Conservation (phyloP, 2,329 filamentous ascomycete genomes). For the Sporothrix curviconia region DNA sequence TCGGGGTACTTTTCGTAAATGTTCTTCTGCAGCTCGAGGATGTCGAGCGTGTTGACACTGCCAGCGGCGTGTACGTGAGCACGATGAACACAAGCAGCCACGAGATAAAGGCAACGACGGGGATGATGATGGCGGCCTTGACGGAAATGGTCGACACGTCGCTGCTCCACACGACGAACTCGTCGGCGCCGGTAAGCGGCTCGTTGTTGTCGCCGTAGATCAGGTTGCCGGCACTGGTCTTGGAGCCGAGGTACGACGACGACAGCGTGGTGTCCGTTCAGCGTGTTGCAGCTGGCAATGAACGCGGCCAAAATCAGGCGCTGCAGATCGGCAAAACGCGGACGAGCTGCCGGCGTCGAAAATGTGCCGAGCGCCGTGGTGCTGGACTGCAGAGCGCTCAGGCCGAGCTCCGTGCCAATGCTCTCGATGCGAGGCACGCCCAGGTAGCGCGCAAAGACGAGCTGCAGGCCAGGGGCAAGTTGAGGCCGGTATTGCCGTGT, state of each 20-base stretch:
- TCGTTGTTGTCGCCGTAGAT: slow-evolving; percentile 19
- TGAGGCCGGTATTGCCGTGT: slow-evolving; percentile 21
- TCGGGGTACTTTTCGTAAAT: slow-evolving; percentile 18
- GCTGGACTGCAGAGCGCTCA: slow-evolving; percentile 21
- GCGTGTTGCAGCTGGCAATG: slow-evolving; percentile 22
- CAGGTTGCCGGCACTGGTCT: slow-evolving; percentile 11
- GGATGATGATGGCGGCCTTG: slow-evolving; percentile 22
- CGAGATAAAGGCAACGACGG: slow-evolving; percentile 12
- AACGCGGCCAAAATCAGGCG: slow-evolving; percentile 25
- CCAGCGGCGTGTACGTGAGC: slow-evolving; percentile 14
- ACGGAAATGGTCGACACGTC: slow-evolving; percentile 25
- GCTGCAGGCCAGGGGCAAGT: slow-evolving; percentile 19
- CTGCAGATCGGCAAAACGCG: slow-evolving; percentile 23
- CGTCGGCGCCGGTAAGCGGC: slow-evolving; percentile 19
- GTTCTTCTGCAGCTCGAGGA: slow-evolving; percentile 18
- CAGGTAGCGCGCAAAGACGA: slow-evolving; percentile 19
- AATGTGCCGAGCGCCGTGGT: slow-evolving; percentile 20
- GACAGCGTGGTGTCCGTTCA: slow-evolving; percentile 24
- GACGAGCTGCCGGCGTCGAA: slow-evolving; percentile 25
- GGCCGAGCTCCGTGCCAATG: slow-evolving; percentile 20
- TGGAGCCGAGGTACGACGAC: slow-evolving; percentile 12
- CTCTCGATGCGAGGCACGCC: slow-evolving; percentile 19
- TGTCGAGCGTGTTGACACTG: slow-evolving; percentile 16
- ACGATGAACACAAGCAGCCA: slow-evolving; percentile 17
- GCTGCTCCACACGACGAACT: slow-evolving; percentile 25